phyloP scores from a whole-genome alignment of 2,329 filamentous ascomycete genomes.

The Monilinia fructigena region DNA sequence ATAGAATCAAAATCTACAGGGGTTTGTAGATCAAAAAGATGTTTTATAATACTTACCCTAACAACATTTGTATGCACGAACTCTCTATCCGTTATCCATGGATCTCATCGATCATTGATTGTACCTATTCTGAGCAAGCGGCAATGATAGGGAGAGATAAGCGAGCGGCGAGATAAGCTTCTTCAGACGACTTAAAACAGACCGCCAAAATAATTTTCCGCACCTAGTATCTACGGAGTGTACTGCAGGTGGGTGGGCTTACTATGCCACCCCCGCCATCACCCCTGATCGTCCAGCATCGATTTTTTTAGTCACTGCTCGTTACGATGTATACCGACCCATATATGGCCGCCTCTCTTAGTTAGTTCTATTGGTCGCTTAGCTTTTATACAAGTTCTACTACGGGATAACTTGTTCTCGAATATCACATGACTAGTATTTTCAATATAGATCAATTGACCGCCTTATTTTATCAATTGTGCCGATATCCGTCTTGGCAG shows the following conservation, averaged over 20 bases:
- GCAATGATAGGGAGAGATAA: not conserved
- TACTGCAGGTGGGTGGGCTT: too few species aligned
- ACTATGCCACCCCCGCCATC: not conserved
- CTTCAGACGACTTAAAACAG: not conserved
- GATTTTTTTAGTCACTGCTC: too few species aligned
- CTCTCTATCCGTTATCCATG: too few species aligned
- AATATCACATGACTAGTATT: not conserved
- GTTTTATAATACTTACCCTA: too few species aligned
- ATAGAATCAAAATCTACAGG: too few species aligned
- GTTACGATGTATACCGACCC: too few species aligned
- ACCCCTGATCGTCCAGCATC: not conserved
- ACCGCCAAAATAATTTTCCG: not conserved
- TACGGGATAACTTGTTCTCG: not conserved
- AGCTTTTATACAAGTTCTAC: too few species aligned
- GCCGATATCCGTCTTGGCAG: constrained; percentile 13
- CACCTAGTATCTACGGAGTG: too few species aligned
- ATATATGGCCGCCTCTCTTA: not conserved
- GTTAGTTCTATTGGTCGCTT: not conserved
- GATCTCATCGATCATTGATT: too few species aligned
- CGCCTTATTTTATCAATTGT: constrained; percentile 4
- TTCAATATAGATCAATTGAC: not conserved
- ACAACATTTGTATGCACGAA: too few species aligned
- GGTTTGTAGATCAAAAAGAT: too few species aligned
- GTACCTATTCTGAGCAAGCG: too few species aligned
- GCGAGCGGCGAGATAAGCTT: not conserved